A percentile compares a stretch with the other conserved stretches of the same genome.
Evolutionary conservation across 495 filamentous ascomycete genomes (phyloP).

Genomic region (Aspergillus asperescens): DNA sequence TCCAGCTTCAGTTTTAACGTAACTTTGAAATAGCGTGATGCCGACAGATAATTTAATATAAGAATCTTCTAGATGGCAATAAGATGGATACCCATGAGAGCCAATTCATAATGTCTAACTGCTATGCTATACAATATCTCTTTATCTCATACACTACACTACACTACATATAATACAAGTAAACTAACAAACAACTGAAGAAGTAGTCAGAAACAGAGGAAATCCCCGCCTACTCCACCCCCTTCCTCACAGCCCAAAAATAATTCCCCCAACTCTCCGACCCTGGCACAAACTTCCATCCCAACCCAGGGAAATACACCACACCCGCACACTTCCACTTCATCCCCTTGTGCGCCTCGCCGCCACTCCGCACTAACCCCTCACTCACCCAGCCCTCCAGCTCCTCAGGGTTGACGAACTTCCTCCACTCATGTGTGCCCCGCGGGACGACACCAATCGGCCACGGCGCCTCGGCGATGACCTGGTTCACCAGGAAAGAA

Average conservation of each 20-base stretch:
- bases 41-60: too few species aligned
- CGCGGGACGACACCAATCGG: slow-evolving; percentile 78
- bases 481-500: slow-evolving; percentile 84
- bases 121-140: too few species aligned
- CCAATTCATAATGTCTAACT: too few species aligned
- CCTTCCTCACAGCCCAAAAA: slow-evolving; percentile 82
- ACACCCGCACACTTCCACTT: slow-evolving; percentile 65
- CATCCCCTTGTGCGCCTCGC: slow-evolving; percentile 43
- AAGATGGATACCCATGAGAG: too few species aligned
- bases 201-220: too few species aligned
- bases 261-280: slow-evolving; percentile 93
- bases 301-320: slow-evolving; percentile 82
- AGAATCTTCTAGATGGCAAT: too few species aligned
- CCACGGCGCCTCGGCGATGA: slow-evolving; percentile 78
- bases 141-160: too few species aligned
- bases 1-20: too few species aligned
- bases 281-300: slow-evolving; percentile 80
- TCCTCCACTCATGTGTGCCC: slow-evolving; percentile 92
- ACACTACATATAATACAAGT: too few species aligned
- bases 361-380: slow-evolving; percentile 48
- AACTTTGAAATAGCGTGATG: too few species aligned
- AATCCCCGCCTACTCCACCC: slow-evolving; percentile 28
- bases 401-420: slow-evolving; percentile 88
- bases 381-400: slow-evolving; percentile 56
- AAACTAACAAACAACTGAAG: too few species aligned